phyloP scores from a whole-genome alignment of 371 early-diverging fungal genomes.

The Conidiobolus incongruus region DNA sequence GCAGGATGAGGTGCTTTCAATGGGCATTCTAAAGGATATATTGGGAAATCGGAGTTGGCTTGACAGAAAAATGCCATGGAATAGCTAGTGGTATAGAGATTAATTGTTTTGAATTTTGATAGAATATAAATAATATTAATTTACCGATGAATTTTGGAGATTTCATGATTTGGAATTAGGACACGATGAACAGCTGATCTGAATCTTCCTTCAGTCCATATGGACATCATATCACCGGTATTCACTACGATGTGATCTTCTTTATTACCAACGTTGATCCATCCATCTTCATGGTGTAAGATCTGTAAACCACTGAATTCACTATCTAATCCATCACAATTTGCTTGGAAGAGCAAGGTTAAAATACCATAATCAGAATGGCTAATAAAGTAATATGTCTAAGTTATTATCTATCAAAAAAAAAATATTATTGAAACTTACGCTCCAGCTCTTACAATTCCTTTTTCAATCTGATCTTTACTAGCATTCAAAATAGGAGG shows the following conservation, averaged over 20 bases:
- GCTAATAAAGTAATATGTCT: background rate
- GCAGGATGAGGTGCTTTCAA: no score
- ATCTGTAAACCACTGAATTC: background rate
- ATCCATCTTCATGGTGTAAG: background rate
- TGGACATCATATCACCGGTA: background rate
- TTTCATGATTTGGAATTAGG: background rate
- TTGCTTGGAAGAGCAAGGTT: conserved; percentile 1
- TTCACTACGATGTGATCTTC: background rate
- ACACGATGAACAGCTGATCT: background rate
- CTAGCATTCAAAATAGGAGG: background rate
- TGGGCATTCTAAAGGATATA: no score
- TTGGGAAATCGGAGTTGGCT: no score
- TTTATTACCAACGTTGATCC: background rate
- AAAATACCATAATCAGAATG: conserved; percentile 1
- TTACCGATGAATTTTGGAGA: no score
- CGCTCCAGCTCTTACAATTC: background rate
- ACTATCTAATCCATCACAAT: background rate
- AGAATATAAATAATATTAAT: no score
- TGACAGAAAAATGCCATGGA: no score
- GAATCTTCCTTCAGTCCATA: conserved; percentile 2
- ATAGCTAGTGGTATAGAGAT: no score
- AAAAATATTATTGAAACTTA: background rate
- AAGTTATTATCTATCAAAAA: background rate
- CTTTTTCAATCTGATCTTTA: background rate
- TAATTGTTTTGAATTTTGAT: no score